phyloP scores from a whole-genome alignment of 2,329 filamentous ascomycete genomes.

The Ophiocordyceps camponoti-floridani region DNA sequence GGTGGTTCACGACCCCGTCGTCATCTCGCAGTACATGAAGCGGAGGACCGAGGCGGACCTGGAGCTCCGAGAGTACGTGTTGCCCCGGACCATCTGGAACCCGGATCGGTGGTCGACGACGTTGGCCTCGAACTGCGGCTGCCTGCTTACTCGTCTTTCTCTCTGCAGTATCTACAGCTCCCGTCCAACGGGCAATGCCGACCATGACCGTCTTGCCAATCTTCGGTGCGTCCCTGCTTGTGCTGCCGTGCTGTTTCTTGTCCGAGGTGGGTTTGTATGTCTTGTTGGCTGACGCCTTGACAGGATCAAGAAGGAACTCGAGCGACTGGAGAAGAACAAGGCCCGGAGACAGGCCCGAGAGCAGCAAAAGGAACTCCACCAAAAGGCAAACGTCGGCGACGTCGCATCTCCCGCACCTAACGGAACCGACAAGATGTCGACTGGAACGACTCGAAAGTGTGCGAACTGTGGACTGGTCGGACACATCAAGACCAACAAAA shows the following conservation, averaged over 20 bases:
- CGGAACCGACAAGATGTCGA: constrained; percentile 31
- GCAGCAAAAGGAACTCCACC: constrained; percentile 58
- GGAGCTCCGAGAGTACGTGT: constrained; percentile 52
- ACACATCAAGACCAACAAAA: constrained; percentile 98
- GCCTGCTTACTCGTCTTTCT: constrained; percentile 20
- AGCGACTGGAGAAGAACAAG: constrained; percentile 76
- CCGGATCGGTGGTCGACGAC: constrained; percentile 12
- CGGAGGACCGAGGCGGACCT: constrained; percentile 54
- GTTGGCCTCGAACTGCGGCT: constrained; percentile 16
- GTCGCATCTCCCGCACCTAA: constrained; percentile 30
- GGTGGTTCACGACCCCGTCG: constrained; percentile 60
- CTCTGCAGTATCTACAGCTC: constrained; percentile 29
- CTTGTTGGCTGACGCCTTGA: background rate
- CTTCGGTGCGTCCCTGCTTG: constrained; percentile 13
- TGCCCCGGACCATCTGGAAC: constrained; percentile 2
- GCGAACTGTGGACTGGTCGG: constrained; percentile 94
- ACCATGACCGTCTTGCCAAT: constrained; percentile 28
- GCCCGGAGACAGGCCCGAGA: constrained; percentile 81
- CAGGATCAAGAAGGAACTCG: constrained; percentile 45
- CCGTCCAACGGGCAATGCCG: constrained; percentile 29
- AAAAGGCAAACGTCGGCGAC: constrained; percentile 23
- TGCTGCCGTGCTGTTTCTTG: background rate
- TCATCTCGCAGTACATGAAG: constrained; percentile 79
- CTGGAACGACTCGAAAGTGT: constrained; percentile 73
- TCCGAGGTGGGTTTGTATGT: background rate